Evolutionary conservation across 805 yeast species (phyloP).

Genomic region (Saccharomyces jurei): DNA sequence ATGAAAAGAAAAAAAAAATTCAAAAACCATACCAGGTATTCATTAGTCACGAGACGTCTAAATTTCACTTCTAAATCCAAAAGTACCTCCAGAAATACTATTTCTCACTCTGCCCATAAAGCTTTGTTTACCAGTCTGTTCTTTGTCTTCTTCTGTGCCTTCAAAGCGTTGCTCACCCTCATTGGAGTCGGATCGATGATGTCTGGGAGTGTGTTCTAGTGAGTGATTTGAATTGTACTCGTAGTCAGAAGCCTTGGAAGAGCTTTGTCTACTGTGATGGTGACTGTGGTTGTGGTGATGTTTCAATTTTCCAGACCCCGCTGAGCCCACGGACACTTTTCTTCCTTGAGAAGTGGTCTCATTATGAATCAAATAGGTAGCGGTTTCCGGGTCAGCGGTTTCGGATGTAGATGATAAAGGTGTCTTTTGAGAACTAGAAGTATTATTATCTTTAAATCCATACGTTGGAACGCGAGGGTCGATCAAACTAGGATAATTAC

Average conservation of each 20-base stretch:
- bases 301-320: neutral
- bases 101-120: neutral
- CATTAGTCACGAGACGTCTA: neutral
- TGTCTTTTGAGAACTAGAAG: neutral
- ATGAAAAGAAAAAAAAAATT: no score
- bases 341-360: constrained; percentile 1
- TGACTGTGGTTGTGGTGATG: neutral
- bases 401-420: neutral
- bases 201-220: neutral
- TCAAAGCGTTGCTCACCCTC: neutral
- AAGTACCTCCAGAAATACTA: neutral
- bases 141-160: neutral
- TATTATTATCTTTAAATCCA: constrained; percentile 11
- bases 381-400: neutral
- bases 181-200: neutral
- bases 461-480: constrained; percentile 25
- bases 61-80: neutral
- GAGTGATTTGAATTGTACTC: neutral
- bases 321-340: constrained; percentile 6
- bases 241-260: neutral
- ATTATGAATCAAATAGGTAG: constrained; percentile 4
- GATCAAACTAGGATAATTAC: constrained; percentile 23
- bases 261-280: neutral
- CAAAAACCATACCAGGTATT: neutral
- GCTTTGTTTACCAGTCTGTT: neutral